Percentiles rank a stretch among this genome's conserved stretches.
Evolutionary conservation across 306 rosid species (phyloP).

Genomic region (Quercus variabilis): DNA sequence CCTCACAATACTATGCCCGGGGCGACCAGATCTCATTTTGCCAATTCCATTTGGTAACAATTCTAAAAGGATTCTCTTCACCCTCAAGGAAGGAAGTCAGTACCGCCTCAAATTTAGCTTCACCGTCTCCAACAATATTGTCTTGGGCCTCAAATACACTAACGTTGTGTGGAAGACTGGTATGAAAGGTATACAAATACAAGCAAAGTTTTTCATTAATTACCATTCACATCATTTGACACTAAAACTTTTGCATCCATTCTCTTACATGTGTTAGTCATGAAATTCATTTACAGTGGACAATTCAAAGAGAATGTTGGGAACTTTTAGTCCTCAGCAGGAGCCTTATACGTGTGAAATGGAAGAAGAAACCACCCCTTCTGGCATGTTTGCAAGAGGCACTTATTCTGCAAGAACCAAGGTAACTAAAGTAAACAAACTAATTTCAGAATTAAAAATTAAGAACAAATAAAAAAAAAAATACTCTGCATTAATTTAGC

Average conservation of each 20-base stretch:
- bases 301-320: constrained; percentile 68
- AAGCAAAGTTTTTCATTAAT: background rate
- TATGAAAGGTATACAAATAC: constrained; percentile 48
- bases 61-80: constrained; percentile 62
- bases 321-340: constrained; percentile 77
- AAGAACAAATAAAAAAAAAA: background rate
- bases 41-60: constrained; percentile 55
- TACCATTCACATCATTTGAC: background rate
- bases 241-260: constrained; percentile 4
- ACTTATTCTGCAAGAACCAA: constrained; percentile 75
- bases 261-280: background rate
- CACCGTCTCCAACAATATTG: constrained; percentile 65
- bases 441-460: background rate
- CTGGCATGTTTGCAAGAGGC: constrained; percentile 82
- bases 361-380: constrained; percentile 82
- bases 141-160: constrained; percentile 79
- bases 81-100: constrained; percentile 64
- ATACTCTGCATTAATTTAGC: background rate
- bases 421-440: constrained; percentile 30
- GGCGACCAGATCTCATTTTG: constrained; percentile 52
- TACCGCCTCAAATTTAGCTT: constrained; percentile 57
- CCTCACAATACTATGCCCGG: constrained; percentile 63
- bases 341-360: constrained; percentile 64
- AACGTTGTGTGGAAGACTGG: constrained; percentile 73
- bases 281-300: constrained; percentile 48